Evolutionary conservation across 345 rosid species (phyloP), one percentile per base, ranked within the genome.

Genomic region (Salix purpurea): DNA sequence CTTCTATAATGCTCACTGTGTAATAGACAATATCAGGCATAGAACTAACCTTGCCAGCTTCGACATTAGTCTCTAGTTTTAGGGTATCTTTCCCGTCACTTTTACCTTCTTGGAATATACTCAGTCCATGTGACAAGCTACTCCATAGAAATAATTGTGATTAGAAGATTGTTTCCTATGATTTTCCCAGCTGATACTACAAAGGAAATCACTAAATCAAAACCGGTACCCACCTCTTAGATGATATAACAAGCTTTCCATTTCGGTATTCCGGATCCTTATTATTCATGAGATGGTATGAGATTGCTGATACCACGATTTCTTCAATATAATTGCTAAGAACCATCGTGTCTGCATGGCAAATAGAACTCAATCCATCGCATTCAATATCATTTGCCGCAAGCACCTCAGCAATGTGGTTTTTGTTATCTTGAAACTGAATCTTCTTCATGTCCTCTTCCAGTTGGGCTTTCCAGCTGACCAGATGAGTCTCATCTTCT

Each of bases 81-180:
- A 91, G 69, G 60, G 89, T 87, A 77, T 87, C 94, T 65, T 88
- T 88, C 48, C 86, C 89, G 75, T 85, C 77, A 74, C 78, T 82
- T 90, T 86, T 87, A 4, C 94, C 97, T 78, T 92, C 97, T 86
- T 94, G 95, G 88, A 96, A 92, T 82, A 96, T 86, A 68, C 88
- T 88, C 76, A 96, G 76, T 82, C 98, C 99, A 81, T 92, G 98
- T 69, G 97, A 92, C 92, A 96, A 88, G 83, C 99, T 96, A 89
- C 83, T 84, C 83, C 83, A 84, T 42, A 76, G 48, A 39, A 44
- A 77, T 40, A 39, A 69, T 2, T 79, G 60, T 46, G 74, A 39
- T 12, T 21, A n/a, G 50, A 32, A 61, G 32, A 65, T 6, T 16
- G n/a, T 65, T 65, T 15, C 15, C 28, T 10, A 58, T 23, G 1